phyloP scores from a whole-genome alignment of 441 rosid genomes.

The Jatropha podagrica region DNA sequence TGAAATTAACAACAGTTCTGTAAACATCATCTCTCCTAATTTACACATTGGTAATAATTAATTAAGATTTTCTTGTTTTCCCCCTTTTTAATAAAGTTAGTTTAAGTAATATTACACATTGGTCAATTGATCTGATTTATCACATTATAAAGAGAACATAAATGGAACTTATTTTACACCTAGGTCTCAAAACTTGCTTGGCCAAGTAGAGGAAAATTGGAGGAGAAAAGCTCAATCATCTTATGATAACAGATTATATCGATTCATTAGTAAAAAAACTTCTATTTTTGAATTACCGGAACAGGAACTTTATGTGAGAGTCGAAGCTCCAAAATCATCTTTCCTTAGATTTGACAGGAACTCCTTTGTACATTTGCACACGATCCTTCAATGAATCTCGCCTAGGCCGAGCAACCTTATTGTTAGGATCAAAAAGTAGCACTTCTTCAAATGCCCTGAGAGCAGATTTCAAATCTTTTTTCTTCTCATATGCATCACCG shows the following conservation, averaged over 20 bases:
- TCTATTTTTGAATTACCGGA: too few relatives aligned
- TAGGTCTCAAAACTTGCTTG: background rate
- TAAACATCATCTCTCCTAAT: too few relatives aligned
- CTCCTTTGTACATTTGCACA: constrained; percentile 72
- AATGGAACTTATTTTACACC: background rate
- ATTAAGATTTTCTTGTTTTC: too few relatives aligned
- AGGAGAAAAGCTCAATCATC: background rate
- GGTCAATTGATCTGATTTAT: background rate
- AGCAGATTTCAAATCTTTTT: constrained; percentile 68
- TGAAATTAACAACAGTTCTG: too few relatives aligned
- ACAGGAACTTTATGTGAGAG: too few relatives aligned
- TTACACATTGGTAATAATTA: too few relatives aligned
- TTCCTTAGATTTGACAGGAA: constrained; percentile 71
- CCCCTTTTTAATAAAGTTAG: too few relatives aligned
- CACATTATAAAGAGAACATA: background rate
- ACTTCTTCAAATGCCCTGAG: constrained; percentile 94
- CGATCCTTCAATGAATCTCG: constrained; percentile 73
- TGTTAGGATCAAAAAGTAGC: constrained; percentile 87
- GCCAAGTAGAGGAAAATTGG: background rate
- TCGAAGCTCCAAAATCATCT: constrained; percentile 34
- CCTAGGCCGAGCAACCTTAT: constrained; percentile 81
- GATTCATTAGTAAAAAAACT: too few relatives aligned
- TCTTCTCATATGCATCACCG: constrained; percentile 95
- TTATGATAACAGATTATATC: background rate
- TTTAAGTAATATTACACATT: background rate